Evolutionary conservation across 164 flowering plant genomes (phyloP).

Genomic region (Dillenia turbinata): DNA sequence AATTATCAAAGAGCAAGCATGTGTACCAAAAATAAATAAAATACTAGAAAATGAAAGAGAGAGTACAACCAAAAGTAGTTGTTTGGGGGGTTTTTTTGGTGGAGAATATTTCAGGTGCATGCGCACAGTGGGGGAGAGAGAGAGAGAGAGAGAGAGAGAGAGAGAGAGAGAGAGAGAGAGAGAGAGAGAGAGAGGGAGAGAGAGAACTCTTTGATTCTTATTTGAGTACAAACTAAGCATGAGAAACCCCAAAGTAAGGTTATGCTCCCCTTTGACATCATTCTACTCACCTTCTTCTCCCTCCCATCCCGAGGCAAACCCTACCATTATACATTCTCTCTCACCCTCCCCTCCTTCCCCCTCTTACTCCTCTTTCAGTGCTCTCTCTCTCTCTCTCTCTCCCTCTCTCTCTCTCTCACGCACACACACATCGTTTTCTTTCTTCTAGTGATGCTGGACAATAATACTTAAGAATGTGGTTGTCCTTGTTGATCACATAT

Average conservation of each 20-base stretch:
- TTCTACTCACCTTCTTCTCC: constrained; percentile 72
- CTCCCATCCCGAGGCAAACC: constrained; percentile 64
- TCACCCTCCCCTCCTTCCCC: constrained; percentile 1
- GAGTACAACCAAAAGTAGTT: constrained; percentile 24
- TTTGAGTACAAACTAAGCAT: constrained; percentile 77
- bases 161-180: constrained; percentile 20
- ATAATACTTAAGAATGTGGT: not conserved
- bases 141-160: constrained; percentile 17
- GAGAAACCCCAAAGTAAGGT: constrained; percentile 54
- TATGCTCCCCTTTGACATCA: constrained; percentile 57
- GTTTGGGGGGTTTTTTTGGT: constrained; percentile 25
- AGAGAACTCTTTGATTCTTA: constrained; percentile 32
- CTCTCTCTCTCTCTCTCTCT: constrained; percentile 5
- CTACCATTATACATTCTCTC: constrained; percentile 27
- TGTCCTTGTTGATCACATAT: not conserved
- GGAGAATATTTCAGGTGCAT: constrained; percentile 47
- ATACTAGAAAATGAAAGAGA: constrained; percentile 15
- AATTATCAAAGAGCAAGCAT: constrained; percentile 16
- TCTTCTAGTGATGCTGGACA: not conserved
- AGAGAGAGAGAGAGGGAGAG: constrained; percentile 23
- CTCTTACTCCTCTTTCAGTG: constrained; percentile 7
- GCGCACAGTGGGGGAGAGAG: constrained; percentile 22
- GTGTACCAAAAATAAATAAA: constrained; percentile 3
- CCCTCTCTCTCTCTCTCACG: not conserved
- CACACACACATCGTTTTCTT: constrained; percentile 1